Evolutionary conservation across 345 rosid genomes (phyloP), one percentile per base, ranked within the genome.

Genomic region (Eucalyptus coolabah): DNA sequence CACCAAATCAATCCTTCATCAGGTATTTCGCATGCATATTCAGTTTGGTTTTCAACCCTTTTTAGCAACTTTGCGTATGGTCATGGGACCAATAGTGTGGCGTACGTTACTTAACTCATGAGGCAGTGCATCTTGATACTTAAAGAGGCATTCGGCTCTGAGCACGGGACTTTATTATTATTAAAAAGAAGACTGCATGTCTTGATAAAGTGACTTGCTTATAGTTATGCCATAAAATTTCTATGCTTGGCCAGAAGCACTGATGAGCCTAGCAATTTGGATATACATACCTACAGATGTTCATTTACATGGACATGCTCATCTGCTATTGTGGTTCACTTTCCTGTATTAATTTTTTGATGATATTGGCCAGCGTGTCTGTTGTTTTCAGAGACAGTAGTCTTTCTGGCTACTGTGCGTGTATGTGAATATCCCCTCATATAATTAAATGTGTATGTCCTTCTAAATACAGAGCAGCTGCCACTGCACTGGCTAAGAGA

Each of bases 391-490:
- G n/a, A 12, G 67, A 26, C n/a, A 26, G n/a, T 12, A 60, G 32
- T 60, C 67, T 60, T 60, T 28, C 34, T 69, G 81, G 44, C 42
- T 69, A 34, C 81, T 69, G 42, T 69, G 80, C 34, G 2, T 69
- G 81, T 34, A 32, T 69, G 42, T 34, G 34, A 42, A 32, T 23
- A 69, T 69, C 81, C 81, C 2, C 13, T 69, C 81, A 69, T 34
- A 69, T 32, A 69, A 17, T 69, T 69, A 18, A 50, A 50, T 69
- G 9, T 32, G 81, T 69, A 67, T 32, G 6, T 67, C 24, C 87
- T 50, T 86, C 59, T 28, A 30, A 47, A 28, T 8, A 53, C 92
- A 96, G 99, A 95, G 95, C 95, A 42, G 97, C 98, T 90, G 50
- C 16, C 50, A 13, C 16, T 49, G 16, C 50, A 30, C 93, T 97